Evolutionary conservation across 768 basidiomycete genomes (phyloP), one percentile per base, ranked within the genome.

Genomic region (Rhizopogon sp.): DNA sequence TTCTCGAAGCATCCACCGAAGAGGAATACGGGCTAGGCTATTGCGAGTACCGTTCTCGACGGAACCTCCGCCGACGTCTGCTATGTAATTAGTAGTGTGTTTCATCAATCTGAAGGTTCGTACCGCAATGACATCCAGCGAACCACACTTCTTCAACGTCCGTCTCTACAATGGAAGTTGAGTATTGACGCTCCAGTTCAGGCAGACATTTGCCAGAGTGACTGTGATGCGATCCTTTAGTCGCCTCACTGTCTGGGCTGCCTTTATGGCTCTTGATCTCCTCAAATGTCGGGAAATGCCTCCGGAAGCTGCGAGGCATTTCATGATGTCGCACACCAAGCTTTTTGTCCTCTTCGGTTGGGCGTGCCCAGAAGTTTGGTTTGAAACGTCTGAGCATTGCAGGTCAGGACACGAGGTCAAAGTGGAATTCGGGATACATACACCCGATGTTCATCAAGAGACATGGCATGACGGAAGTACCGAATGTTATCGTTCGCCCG

Each of bases 131-230:
- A 60, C 78, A 81, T 0, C 89, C 89, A 3, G 87, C 67, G 60
- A 91, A 92, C 89, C 90, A 91, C 1, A 92, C 90, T 59, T 92
- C 88, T 46, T 81, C 76, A 3, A 88, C 81, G 55, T 90, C 70
- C 0, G 88, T 90, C 50, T 65, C 45, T 16, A 66, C 61, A 20
- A 70, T 66, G 3, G 69, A 64, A 14, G 51, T 59, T 58, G 74
- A 66, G 51, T 75, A 79, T 25, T 71, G 65, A 0, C 57, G 60
- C 55, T 83, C 80, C 10, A 78, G 67, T 37, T 80, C 72, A 22
- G 69, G 64, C 16, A 69, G 58, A 4, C 49, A 25, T 3, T 58
- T 43, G 6, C 40, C 0, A 10, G 60, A 53, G 1, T 56, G 55
- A 43, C 49, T 58, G 17, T 57, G 43, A 7, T 57, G 55, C 16